A percentile compares a stretch with the other conserved stretches of the same genome.
Evolutionary conservation across 140 eudicot species (phyloP).

Genomic region (Flaveria floridana): DNA sequence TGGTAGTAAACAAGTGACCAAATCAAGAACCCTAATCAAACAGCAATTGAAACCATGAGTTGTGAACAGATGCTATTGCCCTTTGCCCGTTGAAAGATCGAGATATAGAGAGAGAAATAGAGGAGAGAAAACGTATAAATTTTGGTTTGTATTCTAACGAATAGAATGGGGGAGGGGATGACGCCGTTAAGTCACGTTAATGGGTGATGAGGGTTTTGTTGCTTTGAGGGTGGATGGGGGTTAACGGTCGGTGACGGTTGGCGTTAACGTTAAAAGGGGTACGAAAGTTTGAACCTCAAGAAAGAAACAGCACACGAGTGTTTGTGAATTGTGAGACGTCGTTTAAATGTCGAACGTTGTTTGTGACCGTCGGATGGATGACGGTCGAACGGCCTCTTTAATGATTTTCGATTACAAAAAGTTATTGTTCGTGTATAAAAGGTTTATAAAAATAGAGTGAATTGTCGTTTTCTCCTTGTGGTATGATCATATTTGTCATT

Average conservation of each 20-base stretch:
- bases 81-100: slow-evolving; percentile 74
- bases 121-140: slow-evolving; percentile 37
- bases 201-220: not conserved
- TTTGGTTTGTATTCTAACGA: slow-evolving; percentile 76
- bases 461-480: too few species aligned
- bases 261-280: slow-evolving; percentile 48
- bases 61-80: slow-evolving; percentile 27
- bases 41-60: slow-evolving; percentile 20
- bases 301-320: slow-evolving; percentile 55
- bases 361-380: slow-evolving; percentile 27
- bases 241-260: slow-evolving; percentile 60
- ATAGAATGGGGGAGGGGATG: slow-evolving; percentile 53
- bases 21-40: slow-evolving; percentile 30
- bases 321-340: slow-evolving; percentile 14
- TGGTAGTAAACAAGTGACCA: slow-evolving; percentile 27
- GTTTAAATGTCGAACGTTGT: slow-evolving; percentile 17
- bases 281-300: slow-evolving; percentile 79
- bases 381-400: not conserved
- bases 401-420: not conserved
- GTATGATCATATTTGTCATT: too few species aligned
- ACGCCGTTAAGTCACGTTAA: slow-evolving; percentile 57
- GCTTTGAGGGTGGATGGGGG: not conserved
- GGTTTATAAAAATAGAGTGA: too few species aligned
- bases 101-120: slow-evolving; percentile 40
- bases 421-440: too few species aligned